These are phyloP conservation scores for Pleurotus ostreatus DNA, from an alignment of 768 basidiomycete species.

Conservation along the genomic window DNA sequence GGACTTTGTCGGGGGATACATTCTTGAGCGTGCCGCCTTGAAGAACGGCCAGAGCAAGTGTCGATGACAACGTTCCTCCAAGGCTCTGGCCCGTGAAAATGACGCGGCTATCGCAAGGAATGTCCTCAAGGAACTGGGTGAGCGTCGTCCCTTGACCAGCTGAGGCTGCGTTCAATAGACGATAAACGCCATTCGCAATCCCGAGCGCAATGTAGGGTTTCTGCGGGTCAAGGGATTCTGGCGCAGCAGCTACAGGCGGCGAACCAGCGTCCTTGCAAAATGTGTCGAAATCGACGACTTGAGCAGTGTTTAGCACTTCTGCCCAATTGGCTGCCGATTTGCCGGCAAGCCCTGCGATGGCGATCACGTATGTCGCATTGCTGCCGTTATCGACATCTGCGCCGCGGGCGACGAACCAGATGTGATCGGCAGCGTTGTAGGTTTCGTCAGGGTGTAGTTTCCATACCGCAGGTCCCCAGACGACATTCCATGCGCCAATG, in stretches of 20 bases:
- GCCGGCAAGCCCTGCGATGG: neutral
- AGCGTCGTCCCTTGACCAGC: neutral
- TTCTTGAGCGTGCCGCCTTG: neutral
- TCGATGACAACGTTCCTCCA: neutral
- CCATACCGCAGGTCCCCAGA: constrained; percentile 1
- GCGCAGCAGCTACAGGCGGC: neutral
- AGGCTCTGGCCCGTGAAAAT: constrained; percentile 9
- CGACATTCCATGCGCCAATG: neutral
- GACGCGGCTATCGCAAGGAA: neutral
- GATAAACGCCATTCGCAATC: neutral
- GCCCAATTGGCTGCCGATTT: neutral
- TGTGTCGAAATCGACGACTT: neutral
- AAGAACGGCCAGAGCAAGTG: neutral
- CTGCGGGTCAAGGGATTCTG: neutral
- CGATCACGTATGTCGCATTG: neutral
- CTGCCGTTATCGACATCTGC: neutral
- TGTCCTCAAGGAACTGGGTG: neutral
- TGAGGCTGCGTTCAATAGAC: neutral
- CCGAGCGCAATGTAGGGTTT: neutral
- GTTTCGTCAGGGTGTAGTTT: neutral
- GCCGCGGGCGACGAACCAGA: neutral
- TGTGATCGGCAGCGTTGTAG: neutral
- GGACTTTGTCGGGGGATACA: neutral
- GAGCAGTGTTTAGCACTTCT: neutral
- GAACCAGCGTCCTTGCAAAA: neutral